Evolutionary conservation across 2,329 filamentous ascomycete genomes (phyloP).

Genomic region (Cladophialophora psammophila): DNA sequence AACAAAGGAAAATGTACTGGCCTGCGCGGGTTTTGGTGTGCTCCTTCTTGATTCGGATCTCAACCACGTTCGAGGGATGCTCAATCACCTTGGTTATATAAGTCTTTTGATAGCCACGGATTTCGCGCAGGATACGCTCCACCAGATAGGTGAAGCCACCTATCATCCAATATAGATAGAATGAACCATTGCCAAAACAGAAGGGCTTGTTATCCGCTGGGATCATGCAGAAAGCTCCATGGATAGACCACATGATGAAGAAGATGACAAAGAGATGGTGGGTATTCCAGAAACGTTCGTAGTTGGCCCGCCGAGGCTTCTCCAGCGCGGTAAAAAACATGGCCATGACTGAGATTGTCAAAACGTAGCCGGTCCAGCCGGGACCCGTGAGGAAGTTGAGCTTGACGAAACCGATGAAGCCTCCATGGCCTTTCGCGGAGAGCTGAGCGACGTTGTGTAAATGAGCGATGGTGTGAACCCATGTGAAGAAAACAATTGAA

Average conservation of each 20-base stretch:
- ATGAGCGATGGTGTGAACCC: conserved; percentile 86
- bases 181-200: conserved; percentile 77
- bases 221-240: conserved; percentile 90
- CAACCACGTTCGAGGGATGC: conserved; percentile 85
- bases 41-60: conserved; percentile 87
- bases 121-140: conserved; percentile 77
- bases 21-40: conserved; percentile 80
- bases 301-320: conserved; percentile 79
- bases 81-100: conserved; percentile 89
- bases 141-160: conserved; percentile 79
- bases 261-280: conserved; percentile 88
- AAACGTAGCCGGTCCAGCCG: conserved; percentile 85
- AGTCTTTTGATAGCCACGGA: conserved; percentile 81
- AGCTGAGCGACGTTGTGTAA: conserved; percentile 87
- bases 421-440: conserved; percentile 75
- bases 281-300: conserved; percentile 89
- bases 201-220: conserved; percentile 81
- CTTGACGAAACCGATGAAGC: conserved; percentile 77
- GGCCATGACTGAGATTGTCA: conserved; percentile 78
- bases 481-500: conserved; percentile 88
- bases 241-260: conserved; percentile 88
- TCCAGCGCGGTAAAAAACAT: conserved; percentile 81
- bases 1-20: conserved; percentile 85
- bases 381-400: conserved; percentile 83
- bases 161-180: conserved; percentile 91